Evolutionary conservation across 2,329 filamentous ascomycete genomes (phyloP), one percentile per base, ranked within the genome.

Genomic region (Diaporthe helianthi): DNA sequence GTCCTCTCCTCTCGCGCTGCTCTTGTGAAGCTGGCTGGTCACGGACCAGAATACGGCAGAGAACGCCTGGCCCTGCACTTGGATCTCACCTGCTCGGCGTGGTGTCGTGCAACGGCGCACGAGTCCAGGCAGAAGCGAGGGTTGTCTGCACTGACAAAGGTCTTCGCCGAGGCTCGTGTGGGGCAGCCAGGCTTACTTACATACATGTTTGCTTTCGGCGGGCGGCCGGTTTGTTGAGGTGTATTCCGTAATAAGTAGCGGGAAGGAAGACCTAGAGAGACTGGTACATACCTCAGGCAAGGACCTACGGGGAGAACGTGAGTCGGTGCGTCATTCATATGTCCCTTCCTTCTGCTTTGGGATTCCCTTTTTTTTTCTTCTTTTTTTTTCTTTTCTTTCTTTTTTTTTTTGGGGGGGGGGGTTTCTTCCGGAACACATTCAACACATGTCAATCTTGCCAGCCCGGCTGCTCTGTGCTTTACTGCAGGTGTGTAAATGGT

Each of bases 41-140:
- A 63, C 24, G 44, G 58, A 29, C 46, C 58, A 49, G 44, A 8
- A 49, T 33, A 36, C 41, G 29, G 44, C 13, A 22, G n/a, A 36
- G 19, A 49, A 36, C 44, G 44, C 19, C 44, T 7, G 36, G 58
- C 58, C 49, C 58, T n/a, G n/a, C n/a, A n/a, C n/a, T n/a, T n/a
- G n/a, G n/a, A 63, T 44, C 58, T 63, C 58, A 61, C 58, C 41
- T 63, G 58, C 58, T 63, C 58, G 49, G 29, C 58, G 58, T 49
- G 29, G 31, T 49, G 58, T 63, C 7, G 58, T 63, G 58, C 29
- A 9, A 63, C 58, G 58, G 58, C 44, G 44, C 44, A 63, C 58
- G 44, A 63, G n/a, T 63, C 12, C 41, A 63, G 41, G 58, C 58
- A 61, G 58, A 61, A 61, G 58, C 58, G 58, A 61, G 58, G 9